Conservation (phyloP, 2,329 filamentous ascomycete species). For the Epicoccum nigrum region DNA sequence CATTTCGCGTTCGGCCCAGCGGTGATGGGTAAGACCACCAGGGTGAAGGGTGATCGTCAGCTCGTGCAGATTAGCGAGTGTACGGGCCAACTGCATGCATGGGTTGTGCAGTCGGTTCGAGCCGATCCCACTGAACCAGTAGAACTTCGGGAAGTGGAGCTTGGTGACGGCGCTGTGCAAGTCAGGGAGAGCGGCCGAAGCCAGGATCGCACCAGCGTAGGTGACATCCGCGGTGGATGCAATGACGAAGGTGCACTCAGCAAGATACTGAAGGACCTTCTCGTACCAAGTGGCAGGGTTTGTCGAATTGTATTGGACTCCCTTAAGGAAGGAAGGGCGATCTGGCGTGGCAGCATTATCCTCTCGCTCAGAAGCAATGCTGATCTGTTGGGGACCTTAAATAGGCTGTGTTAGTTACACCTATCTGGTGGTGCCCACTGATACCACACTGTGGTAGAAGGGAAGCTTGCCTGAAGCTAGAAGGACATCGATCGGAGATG, state of each 20-base stretch:
- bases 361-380: constrained; percentile 20
- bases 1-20: constrained; percentile 65
- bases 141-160: constrained; percentile 53
- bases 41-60: constrained; percentile 83
- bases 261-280: constrained; percentile 21
- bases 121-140: constrained; percentile 69
- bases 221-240: constrained; percentile 18
- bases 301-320: neutral
- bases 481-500: neutral
- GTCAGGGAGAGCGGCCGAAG: constrained; percentile 4
- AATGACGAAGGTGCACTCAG: constrained; percentile 20
- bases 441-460: neutral
- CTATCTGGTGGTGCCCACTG: too few relatives aligned
- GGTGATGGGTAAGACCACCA: constrained; percentile 76
- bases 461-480: neutral
- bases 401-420: neutral
- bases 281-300: constrained; percentile 13
- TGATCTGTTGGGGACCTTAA: constrained; percentile 15
- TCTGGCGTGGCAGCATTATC: constrained; percentile 1
- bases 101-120: constrained; percentile 87
- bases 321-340: constrained; percentile 22
- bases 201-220: constrained; percentile 17
- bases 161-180: constrained; percentile 33
- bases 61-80: constrained; percentile 79
- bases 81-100: constrained; percentile 83